Evolutionary conservation across 2,329 filamentous ascomycete genomes (phyloP), one percentile per base, ranked within the genome.

Genomic region (Monilinia laxa): DNA sequence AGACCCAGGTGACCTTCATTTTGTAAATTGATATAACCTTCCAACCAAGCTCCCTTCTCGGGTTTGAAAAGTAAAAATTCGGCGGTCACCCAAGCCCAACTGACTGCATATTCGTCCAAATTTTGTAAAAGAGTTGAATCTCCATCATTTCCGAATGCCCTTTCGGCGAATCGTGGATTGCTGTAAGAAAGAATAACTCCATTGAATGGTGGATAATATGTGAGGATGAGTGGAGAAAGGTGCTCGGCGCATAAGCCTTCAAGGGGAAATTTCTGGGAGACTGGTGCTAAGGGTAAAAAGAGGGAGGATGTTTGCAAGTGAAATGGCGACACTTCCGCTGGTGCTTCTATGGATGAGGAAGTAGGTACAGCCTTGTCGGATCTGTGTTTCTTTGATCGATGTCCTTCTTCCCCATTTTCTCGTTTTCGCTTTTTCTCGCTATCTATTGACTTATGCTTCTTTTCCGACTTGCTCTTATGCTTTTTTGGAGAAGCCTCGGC

Each of bases 1-100:
- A 97, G 85, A 25, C 94, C 93, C 9, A 99, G 84, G 75, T 97
- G 92, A 9, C 92, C 92, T 72, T 95, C 91, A 58, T 90, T 94
- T 76, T 96, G 92, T 40, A 97, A 82, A 74, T 94, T 95, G 66
- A 97, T 85, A 71, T 84, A 88, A 14, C 92, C 95, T 71, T 93
- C 89, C 75, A 98, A 84, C 78, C 85, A 87, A 11, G 88, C 86
- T 47, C 91, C 91, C 56, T 86, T 85, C 64, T 84, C 82, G 0
- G 95, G 94, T 42, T 90, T 85, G 76, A 97, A 96, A 23, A 98
- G 80, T 55, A 96, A 83, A 69, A 97, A 90, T 28, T 96, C 92
- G 1, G 90, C 92, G 0, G 92, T 97, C 28, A 96, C 85, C 89
- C 94, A 98, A 58, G 91, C 86, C 75, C 91, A 97, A 28, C 89